Percentiles rank a stretch among this genome's conserved stretches.
Evolutionary conservation across 2,329 filamentous ascomycete genomes (phyloP).

Genomic region (Akanthomyces lecanii): DNA sequence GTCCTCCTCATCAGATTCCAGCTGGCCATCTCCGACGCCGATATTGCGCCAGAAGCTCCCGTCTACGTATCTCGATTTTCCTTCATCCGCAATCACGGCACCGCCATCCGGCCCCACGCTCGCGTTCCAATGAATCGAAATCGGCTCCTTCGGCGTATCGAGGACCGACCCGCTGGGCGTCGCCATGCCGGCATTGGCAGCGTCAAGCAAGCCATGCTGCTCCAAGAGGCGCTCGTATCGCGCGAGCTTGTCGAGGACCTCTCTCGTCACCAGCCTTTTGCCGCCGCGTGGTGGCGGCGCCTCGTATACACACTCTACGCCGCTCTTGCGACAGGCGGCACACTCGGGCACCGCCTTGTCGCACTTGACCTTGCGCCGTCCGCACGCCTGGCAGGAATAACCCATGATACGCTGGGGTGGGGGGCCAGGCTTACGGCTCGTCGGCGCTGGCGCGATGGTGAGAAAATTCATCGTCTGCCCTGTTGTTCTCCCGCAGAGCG

Average conservation of each 20-base stretch:
- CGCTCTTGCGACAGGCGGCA: constrained; percentile 24
- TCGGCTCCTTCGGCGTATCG: not conserved
- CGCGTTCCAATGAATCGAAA: constrained; percentile 2
- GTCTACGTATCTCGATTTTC: constrained; percentile 41
- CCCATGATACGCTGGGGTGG: constrained; percentile 19
- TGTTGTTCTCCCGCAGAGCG: too few species aligned
- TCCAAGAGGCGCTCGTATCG: constrained; percentile 37
- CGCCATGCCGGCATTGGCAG: not conserved
- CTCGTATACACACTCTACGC: constrained; percentile 37
- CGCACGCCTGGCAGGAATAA: constrained; percentile 28
- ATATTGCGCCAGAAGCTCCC: constrained; percentile 23
- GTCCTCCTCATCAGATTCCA: constrained; percentile 1
- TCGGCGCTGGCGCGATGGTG: constrained; percentile 19
- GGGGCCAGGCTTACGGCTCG: not conserved
- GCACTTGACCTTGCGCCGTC: constrained; percentile 29
- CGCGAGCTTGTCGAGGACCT: constrained; percentile 32
- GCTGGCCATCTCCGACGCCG: not conserved
- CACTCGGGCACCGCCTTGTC: constrained; percentile 24
- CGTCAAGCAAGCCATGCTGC: constrained; percentile 30
- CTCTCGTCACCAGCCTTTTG: constrained; percentile 33
- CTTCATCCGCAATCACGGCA: constrained; percentile 23
- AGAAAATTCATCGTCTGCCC: not conserved
- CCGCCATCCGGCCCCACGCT: not conserved
- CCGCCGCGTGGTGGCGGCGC: constrained; percentile 34
- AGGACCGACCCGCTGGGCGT: not conserved